Evolutionary conservation across 2,329 filamentous ascomycete species (phyloP).

Genomic region (Pseudonectria buxi): DNA sequence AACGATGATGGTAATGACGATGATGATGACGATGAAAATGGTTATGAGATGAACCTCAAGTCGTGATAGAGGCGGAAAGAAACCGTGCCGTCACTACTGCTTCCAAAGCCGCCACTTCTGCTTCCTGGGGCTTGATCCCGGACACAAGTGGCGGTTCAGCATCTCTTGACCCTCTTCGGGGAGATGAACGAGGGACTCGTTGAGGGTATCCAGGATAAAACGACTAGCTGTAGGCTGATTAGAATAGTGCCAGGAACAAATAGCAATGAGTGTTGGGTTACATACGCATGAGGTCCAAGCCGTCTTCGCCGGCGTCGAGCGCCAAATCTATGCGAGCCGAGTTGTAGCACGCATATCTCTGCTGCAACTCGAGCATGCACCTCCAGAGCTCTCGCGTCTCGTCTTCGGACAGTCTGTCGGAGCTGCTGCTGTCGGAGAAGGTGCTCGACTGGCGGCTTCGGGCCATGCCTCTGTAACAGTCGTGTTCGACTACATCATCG

Average conservation of each 20-base stretch:
- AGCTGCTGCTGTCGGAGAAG: conserved; percentile 24
- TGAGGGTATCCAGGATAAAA: conserved; percentile 35
- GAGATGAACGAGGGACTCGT: conserved; percentile 30
- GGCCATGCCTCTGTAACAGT: conserved; percentile 5
- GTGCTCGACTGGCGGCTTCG: conserved; percentile 21
- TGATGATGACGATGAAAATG: too few species aligned
- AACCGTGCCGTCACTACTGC: conserved; percentile 10
- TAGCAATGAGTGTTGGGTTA: conserved; percentile 5
- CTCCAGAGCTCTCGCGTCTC: conserved; percentile 38
- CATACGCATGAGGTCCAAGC: conserved; percentile 39
- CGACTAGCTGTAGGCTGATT: conserved; percentile 25
- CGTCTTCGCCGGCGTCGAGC: conserved; percentile 33
- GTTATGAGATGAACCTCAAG: too few species aligned
- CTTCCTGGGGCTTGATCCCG: conserved; percentile 9
- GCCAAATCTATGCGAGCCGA: conserved; percentile 43
- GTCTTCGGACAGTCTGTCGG: conserved; percentile 27
- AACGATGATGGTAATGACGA: neutral
- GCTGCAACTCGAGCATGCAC: conserved; percentile 43
- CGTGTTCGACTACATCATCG: conserved; percentile 12
- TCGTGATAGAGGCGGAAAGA: too few species aligned
- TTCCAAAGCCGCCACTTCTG: conserved; percentile 25
- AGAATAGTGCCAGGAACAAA: neutral
- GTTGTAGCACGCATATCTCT: conserved; percentile 41
- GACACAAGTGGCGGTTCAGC: conserved; percentile 25
- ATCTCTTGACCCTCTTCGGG: conserved; percentile 30